Evolutionary conservation across 225 moss, liverwort and hornwort genomes (phyloP).

Genomic region (Ulota crispa): DNA sequence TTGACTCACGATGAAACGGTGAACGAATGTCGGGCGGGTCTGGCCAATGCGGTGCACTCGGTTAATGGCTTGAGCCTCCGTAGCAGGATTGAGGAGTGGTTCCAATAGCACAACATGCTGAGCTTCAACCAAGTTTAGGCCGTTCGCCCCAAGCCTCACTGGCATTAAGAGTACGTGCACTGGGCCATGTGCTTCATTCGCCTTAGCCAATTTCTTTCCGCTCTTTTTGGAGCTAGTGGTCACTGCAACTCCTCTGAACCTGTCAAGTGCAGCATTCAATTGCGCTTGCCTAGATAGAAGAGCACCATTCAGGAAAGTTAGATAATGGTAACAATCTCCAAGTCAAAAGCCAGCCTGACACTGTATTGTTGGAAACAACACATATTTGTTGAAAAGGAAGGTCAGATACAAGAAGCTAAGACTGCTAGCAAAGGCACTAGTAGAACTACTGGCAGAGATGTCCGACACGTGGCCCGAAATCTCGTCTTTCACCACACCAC

Average conservation of each 20-base stretch:
- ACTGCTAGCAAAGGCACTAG: not conserved
- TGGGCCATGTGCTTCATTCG: constrained; percentile 41
- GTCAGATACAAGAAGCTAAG: not conserved
- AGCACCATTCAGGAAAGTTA: constrained; percentile 19
- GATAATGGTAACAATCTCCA: constrained; percentile 15
- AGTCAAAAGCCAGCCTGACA: not conserved
- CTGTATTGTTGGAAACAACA: not conserved
- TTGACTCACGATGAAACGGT: constrained; percentile 86
- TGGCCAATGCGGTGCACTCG: constrained; percentile 98
- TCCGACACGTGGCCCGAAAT: not conserved
- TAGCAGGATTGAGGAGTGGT: constrained; percentile 77
- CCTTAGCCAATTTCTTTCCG: constrained; percentile 25
- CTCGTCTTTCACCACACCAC: not conserved
- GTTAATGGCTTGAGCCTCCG: constrained; percentile 95
- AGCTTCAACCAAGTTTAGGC: constrained; percentile 92
- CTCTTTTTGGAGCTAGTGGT: constrained; percentile 21
- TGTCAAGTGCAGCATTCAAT: constrained; percentile 61
- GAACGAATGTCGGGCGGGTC: constrained; percentile 72
- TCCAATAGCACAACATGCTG: constrained; percentile 91
- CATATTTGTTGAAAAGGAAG: constrained; percentile 6
- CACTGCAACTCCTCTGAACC: constrained; percentile 55
- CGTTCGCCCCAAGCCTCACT: constrained; percentile 73
- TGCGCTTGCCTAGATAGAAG: constrained; percentile 52
- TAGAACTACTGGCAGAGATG: constrained; percentile 5
- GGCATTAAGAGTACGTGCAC: constrained; percentile 87